Evolutionary conservation across 192 early-diverging fungal genomes (phyloP), one percentile per base, ranked within the genome.

Genomic region (Geranomyces michiganensis): DNA sequence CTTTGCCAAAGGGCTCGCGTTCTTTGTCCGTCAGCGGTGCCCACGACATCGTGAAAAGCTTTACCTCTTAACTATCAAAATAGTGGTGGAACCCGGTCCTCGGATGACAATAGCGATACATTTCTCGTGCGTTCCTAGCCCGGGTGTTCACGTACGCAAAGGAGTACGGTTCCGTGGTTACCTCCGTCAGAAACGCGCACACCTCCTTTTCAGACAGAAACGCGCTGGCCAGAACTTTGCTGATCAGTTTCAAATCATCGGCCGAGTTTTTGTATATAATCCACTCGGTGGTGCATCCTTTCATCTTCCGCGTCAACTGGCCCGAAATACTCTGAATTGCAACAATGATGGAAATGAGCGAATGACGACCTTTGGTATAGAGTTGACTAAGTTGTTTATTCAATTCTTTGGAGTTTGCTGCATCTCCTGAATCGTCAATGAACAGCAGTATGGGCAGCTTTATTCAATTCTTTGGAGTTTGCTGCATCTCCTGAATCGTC

Each of bases 391-490:
- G 47, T 44, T 71, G 41, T 43, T 61, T 63, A 19, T 41, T 48
- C 61, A 71, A 41, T n/a, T 71, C 59, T 71, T 71, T 71, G 44
- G 22, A 21, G 15, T 59, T 21, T 19, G 70, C 70, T 29, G 19
- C 44, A 32, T 71, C 70, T 21, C 55, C 70, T 13, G 60, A 19
- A 49, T 71, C 70, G 33, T 71, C 70, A 26, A 71, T 71, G 48
- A 51, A 62, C 47, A 71, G 29, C 30, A 71, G 61, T 19, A 71
- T 17, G 22, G 36, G n/a, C n/a, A n/a, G n/a, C n/a, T 43, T 61
- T 63, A 19, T 41, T 48, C 61, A 71, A 41, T n/a, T 71, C 59
- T 71, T 71, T 71, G 44, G 22, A 21, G 15, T 59, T 21, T 19
- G 70, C 70, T 29, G 19, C 44, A 32, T 71, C 70, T 21, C 55